Evolutionary conservation across 257 asterid genomes (phyloP), one percentile per base, ranked within the genome.

Genomic region (Solanum chiquidenum): DNA sequence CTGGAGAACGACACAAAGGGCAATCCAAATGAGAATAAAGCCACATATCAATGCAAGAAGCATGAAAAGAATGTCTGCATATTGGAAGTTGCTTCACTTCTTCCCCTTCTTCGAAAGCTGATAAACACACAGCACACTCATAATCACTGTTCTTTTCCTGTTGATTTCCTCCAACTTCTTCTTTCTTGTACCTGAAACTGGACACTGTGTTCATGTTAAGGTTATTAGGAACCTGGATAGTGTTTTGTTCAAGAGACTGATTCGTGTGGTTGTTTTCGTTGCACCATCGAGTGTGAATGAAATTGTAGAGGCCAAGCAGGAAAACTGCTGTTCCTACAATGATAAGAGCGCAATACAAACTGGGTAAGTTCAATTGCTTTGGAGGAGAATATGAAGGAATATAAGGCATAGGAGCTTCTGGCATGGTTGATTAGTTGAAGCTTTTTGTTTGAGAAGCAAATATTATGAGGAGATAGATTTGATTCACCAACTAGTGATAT

Each of bases 41-140:
- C 98, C 98, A 95, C 97, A 91, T 93, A 87, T 96, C 97, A 49
- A 96, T 93, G 86, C 97, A 96, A 12, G 95, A 87, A 74, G 96
- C 95, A 87, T 94, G 99, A 85, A 95, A 96, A 11, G 80, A 90
- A 88, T 96, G 98, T 49, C 71, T 92, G 88, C 99, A 96, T 80
- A 83, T 91, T 0, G 93, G 98, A 52, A 95, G 77, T 86, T 92
- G 91, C 92, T 91, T 89, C 6, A 94, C 69, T 76, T 93, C 93
- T 76, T 96, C 98, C 72, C 93, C 98, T 85, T 95, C 92, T 89
- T 94, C 96, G 69, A 92, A 91, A 76, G 37, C 95, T 4, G 98
- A 93, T n/a, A 95, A 84, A 83, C 98, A 96, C 52, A 96, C 98
- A 11, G 88, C 91, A 83, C 98, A 95, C 64, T 92, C 94, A 3